phyloP scores from a whole-genome alignment of 208 protist species.

The Leishmania braziliensis region DNA sequence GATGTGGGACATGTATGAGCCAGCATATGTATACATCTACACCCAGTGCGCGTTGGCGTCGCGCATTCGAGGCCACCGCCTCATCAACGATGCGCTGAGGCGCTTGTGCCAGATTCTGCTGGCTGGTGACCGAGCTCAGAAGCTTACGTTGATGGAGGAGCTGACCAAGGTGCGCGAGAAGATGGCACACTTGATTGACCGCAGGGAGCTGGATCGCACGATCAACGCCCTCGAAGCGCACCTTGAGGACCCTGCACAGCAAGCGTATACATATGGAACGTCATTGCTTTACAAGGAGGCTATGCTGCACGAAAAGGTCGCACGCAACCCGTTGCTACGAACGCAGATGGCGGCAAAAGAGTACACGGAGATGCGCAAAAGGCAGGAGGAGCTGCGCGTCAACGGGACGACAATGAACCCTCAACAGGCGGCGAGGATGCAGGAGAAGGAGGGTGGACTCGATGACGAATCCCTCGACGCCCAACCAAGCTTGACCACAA shows the following conservation, averaged over 20 bases:
- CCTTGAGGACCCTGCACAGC: conserved; percentile 50
- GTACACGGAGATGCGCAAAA: conserved; percentile 65
- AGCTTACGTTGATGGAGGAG: conserved; percentile 62
- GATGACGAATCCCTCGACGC: conserved; percentile 47
- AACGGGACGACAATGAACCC: conserved; percentile 51
- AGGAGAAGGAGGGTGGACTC: conserved; percentile 42
- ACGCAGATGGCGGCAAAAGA: conserved; percentile 64
- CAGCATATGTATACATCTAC: conserved; percentile 82
- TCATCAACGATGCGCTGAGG: conserved; percentile 83
- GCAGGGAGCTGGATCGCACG: conserved; percentile 76
- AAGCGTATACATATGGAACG: conserved; percentile 82
- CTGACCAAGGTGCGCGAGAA: conserved; percentile 82
- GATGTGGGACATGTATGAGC: conserved; percentile 89
- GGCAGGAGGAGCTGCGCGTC: conserved; percentile 52
- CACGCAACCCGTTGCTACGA: conserved; percentile 72
- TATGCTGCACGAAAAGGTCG: conserved; percentile 49
- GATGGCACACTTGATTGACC: conserved; percentile 79
- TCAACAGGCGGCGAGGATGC: conserved; percentile 55
- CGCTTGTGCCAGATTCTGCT: conserved; percentile 87
- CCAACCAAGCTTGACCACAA: conserved; percentile 49
- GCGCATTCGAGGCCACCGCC: conserved; percentile 63
- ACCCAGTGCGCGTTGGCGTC: conserved; percentile 78
- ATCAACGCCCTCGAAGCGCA: conserved; percentile 75
- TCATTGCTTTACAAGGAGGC: conserved; percentile 73
- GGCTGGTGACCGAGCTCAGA: conserved; percentile 57